Evolutionary conservation across 1,284 basidiomycete genomes (phyloP), one percentile per base, ranked within the genome.

Genomic region (Ganoderma sinense): DNA sequence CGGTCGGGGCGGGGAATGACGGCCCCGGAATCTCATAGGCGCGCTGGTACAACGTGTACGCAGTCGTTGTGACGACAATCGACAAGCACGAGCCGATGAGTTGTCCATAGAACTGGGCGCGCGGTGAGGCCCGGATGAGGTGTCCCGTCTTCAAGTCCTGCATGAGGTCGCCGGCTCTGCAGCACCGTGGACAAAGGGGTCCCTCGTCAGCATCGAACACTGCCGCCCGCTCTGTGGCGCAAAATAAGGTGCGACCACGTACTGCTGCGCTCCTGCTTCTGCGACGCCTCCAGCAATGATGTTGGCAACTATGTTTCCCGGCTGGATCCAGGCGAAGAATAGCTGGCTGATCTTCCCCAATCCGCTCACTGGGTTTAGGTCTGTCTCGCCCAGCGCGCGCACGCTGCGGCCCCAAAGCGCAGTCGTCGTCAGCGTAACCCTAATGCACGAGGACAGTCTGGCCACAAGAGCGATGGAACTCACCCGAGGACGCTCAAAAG

Each of bases 71-170:
- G 33, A 99, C 92, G 65, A 98, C 79, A 41, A 99, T 96, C 26
- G 94, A 96, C 6, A 97, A 86, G 0, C 91, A 87, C 13, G 94
- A 96, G 36, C 96, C 96, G 69, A 97, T 92, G 69, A 98, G 84
- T 80, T 98, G 95, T 13, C 93, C 93, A 76, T 90, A 96, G 79
- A 97, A 97, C 76, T 96, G 94, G 2, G 93, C 93, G 77, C 94
- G 86, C 31, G 95, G 95, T 11, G 95, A 96, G 6, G 95, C 96
- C 71, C 89, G 89, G 64, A 97, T 88, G 26, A 98, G 86, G 78
- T 97, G 93, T 0, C 97, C 97, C 1, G 97, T 98, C 84, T 99
- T 99, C 74, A 98, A 86, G 80, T 99, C 97, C 84, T 99, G 97
- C 97, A 99, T 98, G 23, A 99, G 89, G 80, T 99, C 97, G 20